Evolutionary conservation across 306 rosid species (phyloP), one percentile per base, ranked within the genome.

Genomic region (Cucurbita argyrosperma): DNA sequence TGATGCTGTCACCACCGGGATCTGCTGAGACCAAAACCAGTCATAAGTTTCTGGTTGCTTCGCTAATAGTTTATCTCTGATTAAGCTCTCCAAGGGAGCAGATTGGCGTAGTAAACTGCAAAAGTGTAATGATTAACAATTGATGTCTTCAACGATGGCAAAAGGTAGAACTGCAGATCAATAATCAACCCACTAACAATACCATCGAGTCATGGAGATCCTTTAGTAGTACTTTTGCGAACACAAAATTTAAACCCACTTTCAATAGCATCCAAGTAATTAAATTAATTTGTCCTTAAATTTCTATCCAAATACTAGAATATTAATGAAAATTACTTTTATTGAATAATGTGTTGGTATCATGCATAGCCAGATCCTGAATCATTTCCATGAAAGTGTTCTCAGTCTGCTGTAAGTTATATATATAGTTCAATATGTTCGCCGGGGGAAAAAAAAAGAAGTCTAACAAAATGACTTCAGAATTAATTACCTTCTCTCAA

Each of bases 1-100:
- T 76, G 96, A 95, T 35, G 86, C 77, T 75, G 87, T 90, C 58
- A 79, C 89, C 63, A 84, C 82, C 16, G 91, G 91, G 76, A 95
- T 84, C 88, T 91, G 97, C 86, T 91, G 90, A 63, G 90, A 87
- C 90, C 92, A 95, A 83, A 95, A 88, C 99, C 96, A 89, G 79
- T 91, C 96, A 80, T 83, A 86, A 68, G 90, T 91, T 79, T 86
- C 97, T 13, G 92, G 91, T 82, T 86, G 88, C 82, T 91, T 89
- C 78, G 88, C 82, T 26, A 88, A 89, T 84, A 95, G 76, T 70
- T 89, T 81, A 75, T 91, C 99, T 85, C 85, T 85, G 56, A 91
- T 88, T 76, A 90, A 81, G 81, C 92, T 85, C 84, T 91, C 99
- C 71, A 95, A 59, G 58, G 92, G 90, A 78, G 97, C 84, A 77